Evolutionary conservation across 225 moss, liverwort and hornwort species (phyloP).

Genomic region (Polytrichum formosum): DNA sequence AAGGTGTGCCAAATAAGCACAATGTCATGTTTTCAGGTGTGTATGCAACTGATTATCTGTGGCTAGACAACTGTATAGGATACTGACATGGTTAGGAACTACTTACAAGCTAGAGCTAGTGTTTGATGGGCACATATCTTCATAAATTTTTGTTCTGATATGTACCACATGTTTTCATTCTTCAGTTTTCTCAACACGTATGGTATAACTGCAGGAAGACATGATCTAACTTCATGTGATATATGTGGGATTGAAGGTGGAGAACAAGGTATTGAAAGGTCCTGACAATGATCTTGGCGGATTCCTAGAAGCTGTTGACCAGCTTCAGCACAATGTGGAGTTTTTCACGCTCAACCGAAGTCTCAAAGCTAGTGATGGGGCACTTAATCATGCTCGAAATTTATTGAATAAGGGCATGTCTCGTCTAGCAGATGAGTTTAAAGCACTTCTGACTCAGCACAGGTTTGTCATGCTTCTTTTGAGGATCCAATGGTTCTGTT

Average conservation of each 20-base stretch:
- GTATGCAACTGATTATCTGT: too few species aligned
- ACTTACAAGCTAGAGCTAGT: too few species aligned
- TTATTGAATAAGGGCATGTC: slow-evolving; percentile 77
- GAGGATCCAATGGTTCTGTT: background rate
- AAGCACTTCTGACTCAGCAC: slow-evolving; percentile 49
- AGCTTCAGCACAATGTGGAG: slow-evolving; percentile 78
- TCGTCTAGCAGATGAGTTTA: slow-evolving; percentile 80
- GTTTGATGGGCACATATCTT: too few species aligned
- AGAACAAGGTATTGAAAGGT: slow-evolving; percentile 60
- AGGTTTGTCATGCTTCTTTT: slow-evolving; percentile 37
- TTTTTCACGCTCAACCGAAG: slow-evolving; percentile 76
- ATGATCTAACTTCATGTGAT: background rate
- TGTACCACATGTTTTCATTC: too few species aligned
- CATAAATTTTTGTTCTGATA: too few species aligned
- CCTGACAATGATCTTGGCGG: slow-evolving; percentile 59
- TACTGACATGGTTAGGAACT: too few species aligned
- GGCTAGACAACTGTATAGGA: too few species aligned
- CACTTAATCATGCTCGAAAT: slow-evolving; percentile 70
- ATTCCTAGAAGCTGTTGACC: slow-evolving; percentile 79
- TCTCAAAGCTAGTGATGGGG: slow-evolving; percentile 86
- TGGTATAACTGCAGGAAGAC: too few species aligned
- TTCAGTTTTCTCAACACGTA: too few species aligned
- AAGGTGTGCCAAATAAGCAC: too few species aligned
- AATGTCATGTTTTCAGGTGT: too few species aligned
- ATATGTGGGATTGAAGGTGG: slow-evolving; percentile 47